Percentiles rank a stretch among this genome's conserved stretches.
These are phyloP conservation scores for Digitaria exilis DNA, from an alignment of 202 grass and related monocot species.

Conservation along the genomic window DNA sequence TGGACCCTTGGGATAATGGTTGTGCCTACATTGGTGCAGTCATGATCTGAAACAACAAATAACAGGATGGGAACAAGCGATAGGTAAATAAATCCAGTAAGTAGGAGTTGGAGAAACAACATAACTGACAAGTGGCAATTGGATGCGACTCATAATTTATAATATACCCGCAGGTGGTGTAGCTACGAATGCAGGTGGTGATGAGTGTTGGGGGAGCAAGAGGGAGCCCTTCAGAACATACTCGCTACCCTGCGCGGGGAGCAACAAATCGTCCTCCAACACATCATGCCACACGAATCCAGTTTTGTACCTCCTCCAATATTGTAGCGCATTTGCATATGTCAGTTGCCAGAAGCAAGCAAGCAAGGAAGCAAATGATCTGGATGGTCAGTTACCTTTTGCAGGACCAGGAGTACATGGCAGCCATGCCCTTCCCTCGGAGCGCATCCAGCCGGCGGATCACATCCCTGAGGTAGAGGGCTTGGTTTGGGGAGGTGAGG, in stretches of 20 bases:
- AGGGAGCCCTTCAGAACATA: slow-evolving; percentile 92
- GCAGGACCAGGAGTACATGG: slow-evolving; percentile 97
- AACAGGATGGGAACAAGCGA: background rate
- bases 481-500: slow-evolving; percentile 48
- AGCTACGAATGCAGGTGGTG: slow-evolving; percentile 31
- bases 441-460: slow-evolving; percentile 60
- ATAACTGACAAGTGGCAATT: background rate
- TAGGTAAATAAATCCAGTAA: background rate
- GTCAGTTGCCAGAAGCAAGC: background rate
- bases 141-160: background rate
- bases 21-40: slow-evolving; percentile 9
- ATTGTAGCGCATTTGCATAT: background rate
- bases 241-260: slow-evolving; percentile 65
- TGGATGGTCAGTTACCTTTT: slow-evolving; percentile 56
- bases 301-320: slow-evolving; percentile 75
- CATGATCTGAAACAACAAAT: slow-evolving; percentile 44
- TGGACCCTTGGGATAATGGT: slow-evolving; percentile 39
- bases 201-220: slow-evolving; percentile 49
- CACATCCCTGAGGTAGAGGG: slow-evolving; percentile 86
- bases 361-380: slow-evolving; percentile 15
- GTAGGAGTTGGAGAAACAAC: background rate
- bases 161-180: background rate
- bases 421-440: slow-evolving; percentile 76
- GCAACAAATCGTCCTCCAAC: slow-evolving; percentile 66
- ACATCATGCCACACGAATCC: slow-evolving; percentile 96